Base-by-base conservation (phyloP, 352 stramenopile species). In the Elongisporangium prolatum region DNA sequence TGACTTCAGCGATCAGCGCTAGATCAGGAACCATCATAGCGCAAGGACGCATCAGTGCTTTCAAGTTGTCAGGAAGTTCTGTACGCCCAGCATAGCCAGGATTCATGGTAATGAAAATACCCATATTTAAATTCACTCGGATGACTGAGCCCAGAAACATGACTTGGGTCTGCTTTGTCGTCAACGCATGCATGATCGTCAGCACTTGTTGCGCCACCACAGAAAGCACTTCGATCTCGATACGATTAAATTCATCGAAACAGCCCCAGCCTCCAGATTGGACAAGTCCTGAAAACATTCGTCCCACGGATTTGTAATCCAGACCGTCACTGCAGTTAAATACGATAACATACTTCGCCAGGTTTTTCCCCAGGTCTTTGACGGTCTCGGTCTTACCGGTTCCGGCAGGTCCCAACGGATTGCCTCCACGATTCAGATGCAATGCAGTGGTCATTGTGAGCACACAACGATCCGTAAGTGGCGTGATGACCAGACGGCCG, bases 171-270 rank as follows among this genome's bases (percentile, higher is more conserved):
- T 90, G 76, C 50, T 91, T 88, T 50, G 80, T 68, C 28, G 83
- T 87, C 5, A 96, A 71, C 18, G 89, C 89, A 56, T 96, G 84
- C 77, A 95, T 91, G 62, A 97, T 96, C 6, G 85, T 95, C 38
- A 97, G 57, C 44, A 97, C 86, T 54, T 97, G 89, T 52, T 96
- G 92, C 18, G 93, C 93, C 3, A 98, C 90, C 21, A 98, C 93
- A 7, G 91, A 98, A 4, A 98, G 65, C 50, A 98, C 93, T 60
- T 98, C 93, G 28, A 98, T 97, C 64, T 98, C 93, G 55, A 98
- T 98, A n/a, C 93, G 88, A 59, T 98, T 98, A 65, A 98, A 98
- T 63, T 98, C 93, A 69, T 98, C 93, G 50, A 98, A 98, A 61
- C 93, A 98, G 6, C 90, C 91, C 93, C 93, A 98, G 24, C 84